Evolutionary conservation across 2,329 filamentous ascomycete species (phyloP), one percentile per base, ranked within the genome.

Genomic region (Diaporthe aspalathi): DNA sequence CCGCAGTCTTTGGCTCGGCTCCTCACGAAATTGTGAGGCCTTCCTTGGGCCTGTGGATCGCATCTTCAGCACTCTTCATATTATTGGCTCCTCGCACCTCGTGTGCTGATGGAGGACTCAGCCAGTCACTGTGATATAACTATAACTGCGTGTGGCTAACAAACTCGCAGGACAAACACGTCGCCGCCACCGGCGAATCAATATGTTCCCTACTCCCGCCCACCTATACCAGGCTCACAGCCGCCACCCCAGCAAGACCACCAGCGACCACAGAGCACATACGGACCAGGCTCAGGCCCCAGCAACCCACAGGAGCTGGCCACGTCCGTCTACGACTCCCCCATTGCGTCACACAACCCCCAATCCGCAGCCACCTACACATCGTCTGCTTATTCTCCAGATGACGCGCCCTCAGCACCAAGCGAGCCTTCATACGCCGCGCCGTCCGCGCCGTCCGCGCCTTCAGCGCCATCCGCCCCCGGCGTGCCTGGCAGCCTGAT

Each of bases 291-390:
- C 24, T 68, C 69, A 4, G 68, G 67, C 17, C 70, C 70, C n/a
- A 40, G 62, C 35, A 89, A 90, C 74, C 90, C 93, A 0, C 93
- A 95, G 81, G 93, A 95, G 81, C 84, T 95, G 57, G 91, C 92
- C 32, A 94, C 93, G 0, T 93, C 92, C 1, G 89, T 89, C 12
- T 95, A 94, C 77, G 92, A 94, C 80, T 93, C 92, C 4, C 93
- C 92, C 52, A 86, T 93, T 49, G 88, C 85, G 16, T 80, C 85
- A 7, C 85, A 87, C 78, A 86, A 85, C 77, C 82, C 83, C 38
- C 81, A 78, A 73, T 82, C 82, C 54, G 79, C 80, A 20, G 81
- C 81, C 27, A 81, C 84, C 2, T 88, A 84, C 75, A 81, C 84
- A 3, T 83, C 83, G 52, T 85, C 85, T 0, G 82, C 82, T 38